Evolutionary conservation across 2,329 filamentous ascomycete species (phyloP), one percentile per base, ranked within the genome.

Genomic region (Emydomyces testavorans): DNA sequence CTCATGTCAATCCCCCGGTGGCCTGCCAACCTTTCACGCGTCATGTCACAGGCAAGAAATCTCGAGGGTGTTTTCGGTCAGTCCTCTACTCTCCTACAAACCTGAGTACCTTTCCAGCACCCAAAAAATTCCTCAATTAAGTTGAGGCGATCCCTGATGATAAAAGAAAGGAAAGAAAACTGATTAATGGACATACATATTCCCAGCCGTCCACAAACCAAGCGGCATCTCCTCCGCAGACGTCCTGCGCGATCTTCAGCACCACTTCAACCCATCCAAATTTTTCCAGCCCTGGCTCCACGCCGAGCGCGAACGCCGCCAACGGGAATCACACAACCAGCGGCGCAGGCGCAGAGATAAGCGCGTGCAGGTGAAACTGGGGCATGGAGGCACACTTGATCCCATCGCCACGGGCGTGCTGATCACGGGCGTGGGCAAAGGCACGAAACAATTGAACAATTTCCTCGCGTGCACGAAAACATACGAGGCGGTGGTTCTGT

Each of bases 331-430:
- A 6, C 21, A 69, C 69, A 50, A 71, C 50, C 78, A 83, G 61
- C 74, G 75, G 56, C 73, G 75, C 56, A 76, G 81, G 51, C 75
- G 79, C 52, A 72, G 74, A 53, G 77, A 78, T 63, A 75, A 75
- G 56, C 71, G 75, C 1, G 63, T 82, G 4, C 78, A 85, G 53
- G 82, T 96, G 57, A 98, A 96, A 72, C 85, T 96, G 60, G 92
- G 92, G 28, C 92, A 98, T 68, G 92, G 92, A 52, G 92, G 92
- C 36, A 98, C 92, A 1, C 76, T 98, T 15, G 92, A 98, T 61
- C 92, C 92, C 21, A 76, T 95, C 58, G 92, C 92, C 6, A 94
- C 89, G 1, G 92, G 92, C 38, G 85, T 98, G 20, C 76, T 98
- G 42, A 88, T 96, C 53, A 74, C 92, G 5, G 92, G 90, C 48